phyloP scores from a whole-genome alignment of 2,329 filamentous ascomycete species.

The Teratosphaeria viscida region DNA sequence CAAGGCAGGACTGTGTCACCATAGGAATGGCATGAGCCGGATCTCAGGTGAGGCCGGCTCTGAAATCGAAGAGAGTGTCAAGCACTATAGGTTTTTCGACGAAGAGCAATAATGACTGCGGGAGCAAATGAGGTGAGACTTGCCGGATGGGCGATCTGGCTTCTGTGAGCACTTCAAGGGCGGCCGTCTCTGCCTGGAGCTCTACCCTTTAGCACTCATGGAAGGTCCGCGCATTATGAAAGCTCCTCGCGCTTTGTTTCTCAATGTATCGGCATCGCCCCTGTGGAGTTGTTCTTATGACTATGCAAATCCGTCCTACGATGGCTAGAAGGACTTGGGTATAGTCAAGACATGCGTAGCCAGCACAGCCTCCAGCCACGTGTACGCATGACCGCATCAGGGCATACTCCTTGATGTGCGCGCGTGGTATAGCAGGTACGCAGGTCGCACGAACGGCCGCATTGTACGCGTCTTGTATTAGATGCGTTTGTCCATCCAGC shows the following conservation, averaged over 20 bases:
- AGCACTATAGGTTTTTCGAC: not conserved
- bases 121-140: too few species aligned
- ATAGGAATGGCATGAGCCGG: constrained; percentile 2
- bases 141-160: not conserved
- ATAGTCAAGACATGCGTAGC: not conserved
- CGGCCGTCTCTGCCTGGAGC: too few species aligned
- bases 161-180: not conserved
- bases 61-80: not conserved
- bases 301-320: too few species aligned
- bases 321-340: not conserved
- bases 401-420: too few species aligned
- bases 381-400: too few species aligned
- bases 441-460: not conserved
- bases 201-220: too few species aligned
- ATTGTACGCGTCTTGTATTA: not conserved
- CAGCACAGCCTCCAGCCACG: not conserved
- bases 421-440: too few species aligned
- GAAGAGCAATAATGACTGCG: too few species aligned
- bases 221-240: too few species aligned
- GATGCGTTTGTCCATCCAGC: not conserved
- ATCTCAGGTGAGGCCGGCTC: not conserved
- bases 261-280: too few species aligned
- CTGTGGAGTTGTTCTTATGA: too few species aligned
- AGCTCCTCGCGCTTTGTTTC: too few species aligned
- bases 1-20: constrained; percentile 1